Percentiles rank a stretch among this genome's conserved stretches.
Evolutionary conservation across 2,329 filamentous ascomycete genomes (phyloP).

Genomic region (Dactylellina cionopaga): DNA sequence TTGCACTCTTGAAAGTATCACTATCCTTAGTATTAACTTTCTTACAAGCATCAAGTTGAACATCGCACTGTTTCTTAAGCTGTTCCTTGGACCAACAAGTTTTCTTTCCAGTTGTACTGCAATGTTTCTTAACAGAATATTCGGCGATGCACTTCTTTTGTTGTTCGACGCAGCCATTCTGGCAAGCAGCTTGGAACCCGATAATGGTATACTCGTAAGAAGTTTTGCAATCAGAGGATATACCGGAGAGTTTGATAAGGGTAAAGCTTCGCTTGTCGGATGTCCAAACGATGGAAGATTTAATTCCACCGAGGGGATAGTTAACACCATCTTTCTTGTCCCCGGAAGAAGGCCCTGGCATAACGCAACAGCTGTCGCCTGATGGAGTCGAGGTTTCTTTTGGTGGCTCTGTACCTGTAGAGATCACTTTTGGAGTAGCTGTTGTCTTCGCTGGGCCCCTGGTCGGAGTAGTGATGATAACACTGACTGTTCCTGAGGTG

Average conservation of each 20-base stretch:
- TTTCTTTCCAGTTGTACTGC: not conserved
- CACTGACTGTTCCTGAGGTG: not conserved
- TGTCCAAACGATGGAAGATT: constrained; percentile 1
- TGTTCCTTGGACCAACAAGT: not conserved
- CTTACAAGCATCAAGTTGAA: not conserved
- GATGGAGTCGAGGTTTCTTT: not conserved
- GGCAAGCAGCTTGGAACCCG: constrained; percentile 13
- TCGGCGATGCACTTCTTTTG: constrained; percentile 5
- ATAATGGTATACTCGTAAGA: constrained; percentile 1
- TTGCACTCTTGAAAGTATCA: constrained; percentile 2
- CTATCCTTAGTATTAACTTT: not conserved
- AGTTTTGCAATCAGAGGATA: constrained; percentile 6
- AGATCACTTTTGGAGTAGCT: not conserved
- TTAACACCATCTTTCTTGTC: not conserved
- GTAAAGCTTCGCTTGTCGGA: not conserved
- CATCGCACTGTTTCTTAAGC: not conserved
- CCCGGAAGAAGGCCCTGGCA: not conserved
- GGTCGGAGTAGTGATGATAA: not conserved
- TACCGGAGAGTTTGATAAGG: constrained; percentile 11
- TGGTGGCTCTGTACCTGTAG: too few species aligned
- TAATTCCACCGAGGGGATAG: constrained; percentile 17
- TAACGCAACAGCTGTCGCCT: constrained; percentile 10
- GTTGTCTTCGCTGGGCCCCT: not conserved
- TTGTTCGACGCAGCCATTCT: constrained; percentile 24
- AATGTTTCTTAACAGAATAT: not conserved